Evolutionary conservation across 768 basidiomycete genomes (phyloP), one percentile per base, ranked within the genome.

Genomic region (Agaricus bisporus): DNA sequence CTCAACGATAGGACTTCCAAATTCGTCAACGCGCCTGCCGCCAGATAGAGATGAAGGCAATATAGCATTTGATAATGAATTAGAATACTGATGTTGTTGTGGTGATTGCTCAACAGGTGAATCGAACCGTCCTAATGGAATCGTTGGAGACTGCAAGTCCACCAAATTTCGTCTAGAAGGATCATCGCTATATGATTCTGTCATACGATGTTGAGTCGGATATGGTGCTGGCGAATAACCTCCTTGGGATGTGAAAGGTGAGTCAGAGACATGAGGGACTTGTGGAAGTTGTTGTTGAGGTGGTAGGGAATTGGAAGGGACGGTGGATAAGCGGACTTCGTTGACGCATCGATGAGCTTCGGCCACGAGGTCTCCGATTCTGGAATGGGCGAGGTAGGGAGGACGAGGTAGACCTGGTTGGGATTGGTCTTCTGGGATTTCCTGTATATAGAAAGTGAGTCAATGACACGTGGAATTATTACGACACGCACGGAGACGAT

Each of bases 361-460:
- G 3, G 72, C 71, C 9, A 87, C 76, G 9, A 87, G 69, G 37
- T 73, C 68, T 44, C 83, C 79, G 0, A 85, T 85, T 58, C 75
- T 82, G 43, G 76, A 66, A 49, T 86, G 87, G 1, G 82, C 83
- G 41, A 74, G 73, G 64, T 95, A 98, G 56, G 85, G 74, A 11
- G 79, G 75, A 15, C 93, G 79, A 2, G 86, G 78, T 32, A 87
- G 72, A 22, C 94, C 94, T 15, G 92, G 91, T 48, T 85, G 81
- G 0, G 91, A 91, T 17, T 72, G 68, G n/a, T 88, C 85, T 56
- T 90, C 81, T 1, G 91, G 83, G 12, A 97, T 86, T 74, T 88
- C 89, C 82, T 88, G 56, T 3, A 43, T 39, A 10, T 29, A 29
- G n/a, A 7, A 15, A 47, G 12, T 29, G 4, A 9, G 49, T 8